A percentile compares a stretch with the other conserved stretches of the same genome.
Conservation (phyloP, 148 eudicot species). For the Linanthus parryae region DNA sequence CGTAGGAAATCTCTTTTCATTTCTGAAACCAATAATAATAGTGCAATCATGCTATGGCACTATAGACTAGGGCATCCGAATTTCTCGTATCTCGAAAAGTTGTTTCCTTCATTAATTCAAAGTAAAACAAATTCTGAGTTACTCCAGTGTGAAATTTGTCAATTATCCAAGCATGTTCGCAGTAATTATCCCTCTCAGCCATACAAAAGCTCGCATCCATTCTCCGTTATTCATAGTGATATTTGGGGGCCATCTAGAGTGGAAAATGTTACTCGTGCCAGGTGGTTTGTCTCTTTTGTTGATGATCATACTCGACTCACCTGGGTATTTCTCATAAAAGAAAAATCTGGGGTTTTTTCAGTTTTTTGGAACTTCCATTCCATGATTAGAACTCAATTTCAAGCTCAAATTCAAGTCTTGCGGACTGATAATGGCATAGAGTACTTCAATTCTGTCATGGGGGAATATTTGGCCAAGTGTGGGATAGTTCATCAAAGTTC, state of each 20-base stretch:
- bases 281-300: constrained; percentile 1
- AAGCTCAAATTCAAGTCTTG: neutral
- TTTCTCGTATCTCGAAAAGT: neutral
- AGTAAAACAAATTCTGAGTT: neutral
- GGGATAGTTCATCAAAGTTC: no score
- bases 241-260: constrained; percentile 1
- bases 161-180: neutral
- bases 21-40: neutral
- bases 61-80: constrained; percentile 6
- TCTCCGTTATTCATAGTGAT: neutral
- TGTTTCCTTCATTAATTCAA: constrained; percentile 6
- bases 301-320: constrained; percentile 1
- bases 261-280: neutral
- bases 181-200: neutral
- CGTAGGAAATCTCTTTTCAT: neutral
- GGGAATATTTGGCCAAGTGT: no score
- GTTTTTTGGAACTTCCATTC: neutral
- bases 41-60: constrained; percentile 10
- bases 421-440: constrained; percentile 1
- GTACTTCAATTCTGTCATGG: no score
- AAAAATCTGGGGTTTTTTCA: neutral
- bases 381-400: neutral
- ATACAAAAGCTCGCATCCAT: constrained; percentile 1
- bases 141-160: neutral
- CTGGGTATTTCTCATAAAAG: neutral